A percentile compares a stretch with the other conserved stretches of the same genome.
phyloP scores from a whole-genome alignment of 495 filamentous ascomycete species.

The Hypomontagnella submonticulosa region DNA sequence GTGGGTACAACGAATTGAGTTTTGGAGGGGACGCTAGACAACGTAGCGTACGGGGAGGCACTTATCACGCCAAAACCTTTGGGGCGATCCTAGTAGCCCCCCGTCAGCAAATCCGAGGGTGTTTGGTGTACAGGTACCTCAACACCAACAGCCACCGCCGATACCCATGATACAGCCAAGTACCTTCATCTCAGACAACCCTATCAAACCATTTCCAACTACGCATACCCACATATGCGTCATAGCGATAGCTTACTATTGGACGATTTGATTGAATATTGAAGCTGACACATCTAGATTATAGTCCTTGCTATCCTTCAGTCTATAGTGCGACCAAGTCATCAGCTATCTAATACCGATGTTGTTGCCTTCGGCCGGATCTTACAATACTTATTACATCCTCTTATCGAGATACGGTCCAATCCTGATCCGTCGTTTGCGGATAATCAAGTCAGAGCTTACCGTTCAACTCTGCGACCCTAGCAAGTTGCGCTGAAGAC shows the following conservation, averaged over 20 bases:
- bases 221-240: constrained; percentile 3
- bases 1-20: constrained; percentile 38
- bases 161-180: constrained; percentile 1
- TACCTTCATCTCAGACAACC: constrained; percentile 17
- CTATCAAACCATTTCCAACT: constrained; percentile 3
- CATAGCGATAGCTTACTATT: not conserved
- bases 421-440: constrained; percentile 26
- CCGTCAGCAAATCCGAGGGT: constrained; percentile 30
- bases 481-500: not conserved
- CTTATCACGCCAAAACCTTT: constrained; percentile 41
- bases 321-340: constrained; percentile 3
- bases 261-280: constrained; percentile 8
- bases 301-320: constrained; percentile 1
- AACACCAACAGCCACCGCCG: constrained; percentile 37
- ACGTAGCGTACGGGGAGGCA: constrained; percentile 25
- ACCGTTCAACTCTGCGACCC: not conserved
- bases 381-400: constrained; percentile 22
- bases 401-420: constrained; percentile 8
- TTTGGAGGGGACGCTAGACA: constrained; percentile 38
- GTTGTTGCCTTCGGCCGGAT: constrained; percentile 16
- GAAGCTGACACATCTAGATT: constrained; percentile 19
- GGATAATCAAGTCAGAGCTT: constrained; percentile 12
- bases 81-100: constrained; percentile 31
- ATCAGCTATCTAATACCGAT: constrained; percentile 13
- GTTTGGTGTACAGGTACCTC: constrained; percentile 38